Percentiles rank a stretch among this genome's conserved stretches.
phyloP scores from a whole-genome alignment of 2,329 filamentous ascomycete genomes.

The Aspergillus costaricaensis region DNA sequence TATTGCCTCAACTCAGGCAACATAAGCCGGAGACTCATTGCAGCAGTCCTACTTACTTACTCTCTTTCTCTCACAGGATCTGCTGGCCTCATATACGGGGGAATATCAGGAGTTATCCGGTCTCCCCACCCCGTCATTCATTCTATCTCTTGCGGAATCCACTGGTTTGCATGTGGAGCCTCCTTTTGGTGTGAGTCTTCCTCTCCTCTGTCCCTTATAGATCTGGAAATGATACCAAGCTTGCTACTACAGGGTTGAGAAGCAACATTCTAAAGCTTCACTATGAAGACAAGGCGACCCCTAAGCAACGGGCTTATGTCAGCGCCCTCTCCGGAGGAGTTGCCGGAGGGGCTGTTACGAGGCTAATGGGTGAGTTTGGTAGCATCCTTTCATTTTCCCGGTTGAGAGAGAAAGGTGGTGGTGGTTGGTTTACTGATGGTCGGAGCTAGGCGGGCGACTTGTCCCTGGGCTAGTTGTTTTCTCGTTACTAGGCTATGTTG shows the following conservation, averaged over 20 bases:
- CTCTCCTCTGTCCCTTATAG: neutral
- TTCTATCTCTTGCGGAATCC: conserved; percentile 70
- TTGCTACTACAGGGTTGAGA: conserved; percentile 43
- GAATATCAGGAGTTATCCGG: conserved; percentile 70
- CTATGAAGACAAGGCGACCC: conserved; percentile 55
- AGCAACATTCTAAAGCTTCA: conserved; percentile 50
- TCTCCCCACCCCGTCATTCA: conserved; percentile 68
- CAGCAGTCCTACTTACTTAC: conserved; percentile 3
- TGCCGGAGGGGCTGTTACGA: conserved; percentile 60
- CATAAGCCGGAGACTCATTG: neutral
- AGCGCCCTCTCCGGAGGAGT: conserved; percentile 72
- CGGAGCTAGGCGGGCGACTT: conserved; percentile 56
- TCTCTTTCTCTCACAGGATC: conserved; percentile 29
- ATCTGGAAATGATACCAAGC: conserved; percentile 13
- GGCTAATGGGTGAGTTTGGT: conserved; percentile 52
- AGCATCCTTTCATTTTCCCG: conserved; percentile 3
- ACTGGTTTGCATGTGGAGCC: conserved; percentile 77
- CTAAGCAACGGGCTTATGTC: conserved; percentile 63
- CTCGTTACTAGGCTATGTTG: conserved; percentile 57
- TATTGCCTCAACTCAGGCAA: neutral
- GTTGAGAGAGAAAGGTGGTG: neutral
- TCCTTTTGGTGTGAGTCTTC: conserved; percentile 71
- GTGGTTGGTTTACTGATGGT: conserved; percentile 12
- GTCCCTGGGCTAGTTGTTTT: conserved; percentile 63
- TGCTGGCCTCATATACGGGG: conserved; percentile 65